Evolutionary conservation across 2,329 filamentous ascomycete species (phyloP), one percentile per base, ranked within the genome.

Genomic region (Calonectria naviculata): DNA sequence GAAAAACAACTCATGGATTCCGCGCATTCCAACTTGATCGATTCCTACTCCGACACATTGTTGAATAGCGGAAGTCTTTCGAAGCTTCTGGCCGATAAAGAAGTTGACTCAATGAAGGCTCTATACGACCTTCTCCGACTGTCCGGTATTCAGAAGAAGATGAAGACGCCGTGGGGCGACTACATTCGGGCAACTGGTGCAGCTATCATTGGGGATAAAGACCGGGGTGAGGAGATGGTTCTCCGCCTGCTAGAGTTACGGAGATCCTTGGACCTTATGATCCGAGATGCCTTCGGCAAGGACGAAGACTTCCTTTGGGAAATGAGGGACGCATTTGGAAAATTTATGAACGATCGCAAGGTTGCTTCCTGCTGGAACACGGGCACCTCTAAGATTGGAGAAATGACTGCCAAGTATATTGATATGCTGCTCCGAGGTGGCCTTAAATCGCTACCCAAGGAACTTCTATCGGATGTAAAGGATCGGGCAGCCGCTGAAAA

Each of bases 371-470:
- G 91, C 5, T 96, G 93, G 90, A 91, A 91, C 63, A 94, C 94
- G 0, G 93, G 95, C 67, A 97, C 95, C 67, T 95, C 95, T 21
- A 98, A 97, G 86, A 95, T 97, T 17, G 97, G 96, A 61, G 97
- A 99, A 85, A 98, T 98, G 95, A 97, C 98, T 76, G 97, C 97
- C 34, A 98, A 98, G 83, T 95, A 98, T 78, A 93, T 99, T 72
- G 97, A 99, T 83, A 89, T 93, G 85, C 87, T 99, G 24, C 89
- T 99, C 36, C 92, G 95, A 67, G 95, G 95, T 61, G 97, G 97
- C 1, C 88, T 96, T 56, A 98, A 97, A 82, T 93, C 93, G 0
- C 89, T 97, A 10, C 94, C 94, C 1, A 88, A 91, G 52, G 89
- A 90, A 26, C 86, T 96, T 10, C 85, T 92, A 1, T 90, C 92